phyloP scores from a whole-genome alignment of 2,329 filamentous ascomycete species.

The Penicillium fuscoglaucum region DNA sequence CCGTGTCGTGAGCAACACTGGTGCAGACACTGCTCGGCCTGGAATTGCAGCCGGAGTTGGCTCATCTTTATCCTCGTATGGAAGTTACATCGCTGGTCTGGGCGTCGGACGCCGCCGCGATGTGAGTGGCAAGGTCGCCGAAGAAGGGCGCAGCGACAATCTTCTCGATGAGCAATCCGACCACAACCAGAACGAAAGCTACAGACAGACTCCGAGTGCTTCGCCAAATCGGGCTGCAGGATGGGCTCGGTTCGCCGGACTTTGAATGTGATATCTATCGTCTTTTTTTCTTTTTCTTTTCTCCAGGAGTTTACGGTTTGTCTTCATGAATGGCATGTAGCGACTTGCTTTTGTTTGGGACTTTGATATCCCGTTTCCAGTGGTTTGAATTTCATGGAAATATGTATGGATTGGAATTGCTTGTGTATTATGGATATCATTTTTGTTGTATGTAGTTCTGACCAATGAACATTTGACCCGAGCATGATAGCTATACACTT shows the following conservation, averaged over 20 bases:
- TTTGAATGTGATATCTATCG: constrained; percentile 6
- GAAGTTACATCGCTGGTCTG: constrained; percentile 45
- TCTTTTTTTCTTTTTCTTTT: constrained; percentile 1
- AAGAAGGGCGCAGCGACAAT: constrained; percentile 45
- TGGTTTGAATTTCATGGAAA: constrained; percentile 9
- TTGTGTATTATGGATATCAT: constrained; percentile 9
- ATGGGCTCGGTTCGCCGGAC: constrained; percentile 49
- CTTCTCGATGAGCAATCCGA: constrained; percentile 14
- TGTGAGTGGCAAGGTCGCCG: constrained; percentile 49
- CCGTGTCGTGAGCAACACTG: constrained; percentile 47
- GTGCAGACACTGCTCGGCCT: constrained; percentile 35
- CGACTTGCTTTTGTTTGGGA: constrained; percentile 11
- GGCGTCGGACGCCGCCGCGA: constrained; percentile 49
- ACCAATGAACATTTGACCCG: background rate
- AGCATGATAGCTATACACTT: background rate
- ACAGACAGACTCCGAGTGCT: constrained; percentile 17
- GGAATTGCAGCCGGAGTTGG: constrained; percentile 28
- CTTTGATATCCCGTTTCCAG: constrained; percentile 7
- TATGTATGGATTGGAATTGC: constrained; percentile 8
- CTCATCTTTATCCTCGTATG: constrained; percentile 40
- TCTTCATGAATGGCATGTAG: constrained; percentile 24
- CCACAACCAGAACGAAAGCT: constrained; percentile 15
- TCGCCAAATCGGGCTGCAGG: constrained; percentile 42
- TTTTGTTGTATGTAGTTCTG: constrained; percentile 8
- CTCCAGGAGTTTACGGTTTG: constrained; percentile 13